Conservation (phyloP, 257 asterid species). For the Scutellaria baicalensis region DNA sequence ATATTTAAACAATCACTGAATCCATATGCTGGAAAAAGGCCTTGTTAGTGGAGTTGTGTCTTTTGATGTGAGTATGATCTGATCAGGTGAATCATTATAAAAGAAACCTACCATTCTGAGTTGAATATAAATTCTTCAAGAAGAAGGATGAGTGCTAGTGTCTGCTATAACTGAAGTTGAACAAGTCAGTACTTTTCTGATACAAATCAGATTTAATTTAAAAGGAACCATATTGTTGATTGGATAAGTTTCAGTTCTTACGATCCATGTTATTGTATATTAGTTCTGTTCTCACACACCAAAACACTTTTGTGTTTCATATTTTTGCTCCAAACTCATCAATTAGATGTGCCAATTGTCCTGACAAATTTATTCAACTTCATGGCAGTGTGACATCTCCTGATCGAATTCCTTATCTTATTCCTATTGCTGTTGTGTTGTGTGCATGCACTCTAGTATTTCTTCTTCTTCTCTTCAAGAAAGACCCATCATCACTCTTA, state of each 20-base stretch:
- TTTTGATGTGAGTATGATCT: background rate
- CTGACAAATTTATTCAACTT: constrained; percentile 26
- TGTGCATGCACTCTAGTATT: constrained; percentile 62
- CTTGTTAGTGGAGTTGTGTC: background rate
- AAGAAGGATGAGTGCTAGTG: no score
- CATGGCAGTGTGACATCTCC: constrained; percentile 49
- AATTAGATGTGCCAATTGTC: background rate
- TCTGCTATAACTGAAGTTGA: background rate
- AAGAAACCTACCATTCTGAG: background rate
- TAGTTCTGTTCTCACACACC: background rate
- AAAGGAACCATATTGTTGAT: background rate
- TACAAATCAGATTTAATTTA: background rate
- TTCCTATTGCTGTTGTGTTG: constrained; percentile 69
- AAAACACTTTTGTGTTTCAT: background rate
- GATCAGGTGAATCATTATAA: background rate
- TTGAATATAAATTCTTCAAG: background rate
- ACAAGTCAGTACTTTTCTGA: background rate
- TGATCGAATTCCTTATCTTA: constrained; percentile 58
- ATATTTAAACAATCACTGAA: background rate
- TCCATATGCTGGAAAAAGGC: background rate
- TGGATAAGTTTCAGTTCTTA: background rate
- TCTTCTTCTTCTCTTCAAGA: constrained; percentile 48
- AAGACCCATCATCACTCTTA: constrained; percentile 64
- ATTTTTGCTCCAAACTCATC: constrained; percentile 14
- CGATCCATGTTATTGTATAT: background rate